Base-by-base conservation (phyloP, 2,329 filamentous ascomycete species). In the Hirsutella minnesotensis region DNA sequence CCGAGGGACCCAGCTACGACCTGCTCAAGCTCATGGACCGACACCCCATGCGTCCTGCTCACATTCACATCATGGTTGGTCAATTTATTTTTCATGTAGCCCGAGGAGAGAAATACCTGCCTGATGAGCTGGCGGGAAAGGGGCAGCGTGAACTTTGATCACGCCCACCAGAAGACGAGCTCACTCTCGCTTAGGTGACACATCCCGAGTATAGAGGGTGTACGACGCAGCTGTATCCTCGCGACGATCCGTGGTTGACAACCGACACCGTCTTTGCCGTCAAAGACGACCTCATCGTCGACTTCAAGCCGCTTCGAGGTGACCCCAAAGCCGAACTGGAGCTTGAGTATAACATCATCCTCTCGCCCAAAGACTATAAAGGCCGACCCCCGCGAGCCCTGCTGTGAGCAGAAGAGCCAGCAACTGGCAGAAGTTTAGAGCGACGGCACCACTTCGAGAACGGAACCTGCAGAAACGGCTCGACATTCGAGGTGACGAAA, bases 191-290 rank as follows among this genome's bases (percentile, higher is more conserved):
- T 5, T 36, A 65, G 63, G 62, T 72, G 45, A 75, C 75, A 4
- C 71, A 74, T 44, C 70, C 72, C n/a, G 77, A 78, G 3, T 85
- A 83, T 67, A 81, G 79, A 56, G 69, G 80, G 69, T 51, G 86
- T 46, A 83, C 82, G 1, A 87, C 84, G 0, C 84, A 89, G 60
- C 79, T 89, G 42, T 89, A 87, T 58, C 82, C 86, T 60, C 71
- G 71, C 47, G 68, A 75, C 47, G 76, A 81, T 62, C 71, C 75
- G 39, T 84, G 85, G 57, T 68, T 87, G 21, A 56, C 60, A 31
- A 59, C 58, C 2, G 63, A 66, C 40, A 60, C 60, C 35, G 70
- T 72, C 27, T 75, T 72, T 47, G 71, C 70, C 31, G 71, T 75
- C 50, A 75, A 75, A 60, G 63, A 70, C 39, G 69, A 72, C 39